Percentiles rank a stretch among this genome's conserved stretches.
Evolutionary conservation across 31 red algal species (phyloP).

Genomic region (Odonthalia washingtoniensis): DNA sequence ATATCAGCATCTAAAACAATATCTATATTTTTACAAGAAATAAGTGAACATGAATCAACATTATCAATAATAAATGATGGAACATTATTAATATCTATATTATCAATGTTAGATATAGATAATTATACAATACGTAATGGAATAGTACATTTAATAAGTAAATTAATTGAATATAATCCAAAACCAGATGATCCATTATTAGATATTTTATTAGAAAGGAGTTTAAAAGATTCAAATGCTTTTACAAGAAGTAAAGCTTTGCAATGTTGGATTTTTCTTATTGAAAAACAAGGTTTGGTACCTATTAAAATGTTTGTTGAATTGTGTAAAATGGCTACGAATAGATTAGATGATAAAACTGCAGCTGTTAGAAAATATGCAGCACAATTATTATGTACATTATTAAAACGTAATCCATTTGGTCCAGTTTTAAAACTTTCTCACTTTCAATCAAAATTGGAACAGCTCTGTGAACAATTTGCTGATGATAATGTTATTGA

Average conservation of each 20-base stretch:
- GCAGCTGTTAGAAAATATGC: conserved; percentile 82
- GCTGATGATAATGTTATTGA: conserved; percentile 20
- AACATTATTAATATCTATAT: conserved; percentile 45
- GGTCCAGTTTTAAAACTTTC: conserved; percentile 56
- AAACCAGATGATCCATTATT: conserved; percentile 66
- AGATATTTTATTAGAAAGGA: conserved; percentile 70
- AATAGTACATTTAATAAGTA: conserved; percentile 75
- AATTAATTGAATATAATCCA: conserved; percentile 50
- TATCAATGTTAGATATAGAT: conserved; percentile 81
- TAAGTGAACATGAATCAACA: conserved; percentile 31
- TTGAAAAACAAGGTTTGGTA: conserved; percentile 47
- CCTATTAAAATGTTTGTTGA: conserved; percentile 62
- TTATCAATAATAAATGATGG: not conserved
- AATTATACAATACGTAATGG: conserved; percentile 83
- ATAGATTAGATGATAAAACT: conserved; percentile 78
- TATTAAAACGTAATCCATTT: conserved; percentile 82
- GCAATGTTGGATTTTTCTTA: conserved; percentile 74
- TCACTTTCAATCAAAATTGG: conserved; percentile 58
- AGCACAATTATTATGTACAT: conserved; percentile 54
- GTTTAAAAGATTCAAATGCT: conserved; percentile 68
- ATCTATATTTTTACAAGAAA: conserved; percentile 69
- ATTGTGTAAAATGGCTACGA: conserved; percentile 61
- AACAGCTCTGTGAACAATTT: conserved; percentile 25
- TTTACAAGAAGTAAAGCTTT: conserved; percentile 80
- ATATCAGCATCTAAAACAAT: conserved; percentile 54